Evolutionary conservation across 2,329 filamentous ascomycete genomes (phyloP).

Genomic region (Gaeumannomyces sp.): DNA sequence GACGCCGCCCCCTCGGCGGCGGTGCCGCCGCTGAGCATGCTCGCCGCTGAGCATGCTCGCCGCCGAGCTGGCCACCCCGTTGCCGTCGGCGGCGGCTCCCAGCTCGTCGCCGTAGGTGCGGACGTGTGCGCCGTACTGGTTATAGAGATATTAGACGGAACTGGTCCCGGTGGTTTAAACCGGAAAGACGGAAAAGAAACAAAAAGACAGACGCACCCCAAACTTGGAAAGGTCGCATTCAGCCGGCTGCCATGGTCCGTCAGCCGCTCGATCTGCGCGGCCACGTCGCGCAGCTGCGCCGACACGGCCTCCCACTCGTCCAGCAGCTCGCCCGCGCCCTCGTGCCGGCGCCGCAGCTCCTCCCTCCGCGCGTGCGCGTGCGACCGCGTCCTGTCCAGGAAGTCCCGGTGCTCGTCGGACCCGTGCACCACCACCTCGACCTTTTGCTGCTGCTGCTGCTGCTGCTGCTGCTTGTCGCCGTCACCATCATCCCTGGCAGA

Average conservation of each 20-base stretch:
- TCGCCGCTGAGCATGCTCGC: constrained; percentile 1
- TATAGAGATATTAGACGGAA: too few relatives aligned
- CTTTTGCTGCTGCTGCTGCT: constrained; percentile 21
- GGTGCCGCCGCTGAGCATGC: constrained; percentile 9
- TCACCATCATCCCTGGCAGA: too few relatives aligned
- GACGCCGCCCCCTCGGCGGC: constrained; percentile 14
- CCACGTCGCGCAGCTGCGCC: constrained; percentile 45
- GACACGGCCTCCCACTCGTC: constrained; percentile 52
- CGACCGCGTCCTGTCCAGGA: constrained; percentile 42
- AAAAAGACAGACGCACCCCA: constrained; percentile 26
- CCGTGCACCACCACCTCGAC: constrained; percentile 56
- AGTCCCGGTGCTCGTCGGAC: constrained; percentile 38
- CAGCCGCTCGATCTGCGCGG: constrained; percentile 46
- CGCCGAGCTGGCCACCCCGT: constrained; percentile 8
- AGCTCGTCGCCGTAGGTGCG: constrained; percentile 32
- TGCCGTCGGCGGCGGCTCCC: constrained; percentile 17
- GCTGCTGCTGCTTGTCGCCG: too few relatives aligned
- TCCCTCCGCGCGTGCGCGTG: constrained; percentile 46
- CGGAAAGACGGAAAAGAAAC: too few relatives aligned
- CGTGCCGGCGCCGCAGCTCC: constrained; percentile 39
- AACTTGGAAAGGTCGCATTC: constrained; percentile 56
- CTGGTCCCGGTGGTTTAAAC: too few relatives aligned
- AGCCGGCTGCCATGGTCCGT: constrained; percentile 48
- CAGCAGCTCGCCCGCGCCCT: constrained; percentile 31
- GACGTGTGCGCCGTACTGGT: constrained; percentile 46